Evolutionary conservation across 768 basidiomycete species (phyloP).

Genomic region (Boletus insuetus): DNA sequence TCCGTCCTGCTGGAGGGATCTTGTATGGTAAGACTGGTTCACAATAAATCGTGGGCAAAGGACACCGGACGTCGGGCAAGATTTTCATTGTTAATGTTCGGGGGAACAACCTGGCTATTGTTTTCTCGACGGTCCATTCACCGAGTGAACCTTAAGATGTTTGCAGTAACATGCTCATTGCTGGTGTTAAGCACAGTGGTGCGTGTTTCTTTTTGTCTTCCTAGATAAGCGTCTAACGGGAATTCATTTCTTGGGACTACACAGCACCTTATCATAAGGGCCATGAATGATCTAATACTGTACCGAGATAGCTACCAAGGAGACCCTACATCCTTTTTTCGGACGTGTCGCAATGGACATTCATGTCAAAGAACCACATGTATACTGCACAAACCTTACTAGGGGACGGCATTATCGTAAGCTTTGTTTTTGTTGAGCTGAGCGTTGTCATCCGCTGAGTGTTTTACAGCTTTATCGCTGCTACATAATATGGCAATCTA

Average conservation of each 20-base stretch:
- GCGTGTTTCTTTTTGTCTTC: neutral
- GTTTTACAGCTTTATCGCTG: slow-evolving; percentile 11
- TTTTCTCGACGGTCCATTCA: slow-evolving; percentile 2
- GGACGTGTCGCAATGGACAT: slow-evolving; percentile 8
- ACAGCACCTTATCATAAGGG: slow-evolving; percentile 27
- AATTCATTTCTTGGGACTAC: neutral
- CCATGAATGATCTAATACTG: slow-evolving; percentile 22
- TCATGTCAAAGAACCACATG: neutral
- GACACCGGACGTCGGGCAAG: slow-evolving; percentile 6
- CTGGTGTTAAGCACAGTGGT: slow-evolving; percentile 27
- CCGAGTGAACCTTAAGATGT: slow-evolving; percentile 17
- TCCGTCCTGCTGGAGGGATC: slow-evolving; percentile 7
- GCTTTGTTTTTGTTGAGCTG: neutral
- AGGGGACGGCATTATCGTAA: slow-evolving; percentile 8
- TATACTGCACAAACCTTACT: slow-evolving; percentile 12
- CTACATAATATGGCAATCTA: slow-evolving; percentile 5
- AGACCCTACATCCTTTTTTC: slow-evolving; percentile 26
- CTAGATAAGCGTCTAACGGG: no score
- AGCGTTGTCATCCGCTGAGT: neutral
- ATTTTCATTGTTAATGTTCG: slow-evolving; percentile 35
- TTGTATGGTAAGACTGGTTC: slow-evolving; percentile 10
- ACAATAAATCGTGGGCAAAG: neutral
- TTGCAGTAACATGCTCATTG: slow-evolving; percentile 19
- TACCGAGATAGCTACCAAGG: slow-evolving; percentile 19
- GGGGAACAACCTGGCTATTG: slow-evolving; percentile 26